Evolutionary conservation across 2,329 filamentous ascomycete species (phyloP).

Genomic region (Stemphylium lycopersici): DNA sequence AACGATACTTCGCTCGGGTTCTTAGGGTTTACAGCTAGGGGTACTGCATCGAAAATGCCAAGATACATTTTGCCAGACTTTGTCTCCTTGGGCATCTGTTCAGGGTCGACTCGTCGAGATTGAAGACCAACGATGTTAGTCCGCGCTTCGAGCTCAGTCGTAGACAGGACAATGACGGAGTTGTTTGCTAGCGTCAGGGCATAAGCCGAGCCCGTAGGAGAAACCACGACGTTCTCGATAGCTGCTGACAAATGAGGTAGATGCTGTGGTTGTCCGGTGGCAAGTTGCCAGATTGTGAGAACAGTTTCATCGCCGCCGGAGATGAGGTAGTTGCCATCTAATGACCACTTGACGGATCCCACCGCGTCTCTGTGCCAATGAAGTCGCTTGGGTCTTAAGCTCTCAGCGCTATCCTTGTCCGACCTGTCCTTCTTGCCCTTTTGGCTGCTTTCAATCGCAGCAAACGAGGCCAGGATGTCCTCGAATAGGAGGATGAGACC

Average conservation of each 20-base stretch:
- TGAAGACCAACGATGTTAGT: conserved; percentile 86
- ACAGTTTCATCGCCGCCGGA: conserved; percentile 91
- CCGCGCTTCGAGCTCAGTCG: conserved; percentile 83
- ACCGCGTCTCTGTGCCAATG: conserved; percentile 94
- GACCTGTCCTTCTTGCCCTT: conserved; percentile 32
- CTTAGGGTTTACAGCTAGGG: conserved; percentile 51
- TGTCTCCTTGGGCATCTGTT: conserved; percentile 33
- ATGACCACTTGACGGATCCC: conserved; percentile 86
- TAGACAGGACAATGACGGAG: conserved; percentile 87
- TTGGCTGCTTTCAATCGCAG: conserved; percentile 50
- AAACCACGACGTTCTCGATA: conserved; percentile 85
- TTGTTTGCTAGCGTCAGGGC: conserved; percentile 89
- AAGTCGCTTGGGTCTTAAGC: conserved; percentile 66
- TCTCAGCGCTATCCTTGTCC: conserved; percentile 41
- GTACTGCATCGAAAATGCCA: conserved; percentile 34
- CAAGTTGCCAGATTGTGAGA: conserved; percentile 90
- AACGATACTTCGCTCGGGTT: conserved; percentile 52
- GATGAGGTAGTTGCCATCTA: conserved; percentile 91
- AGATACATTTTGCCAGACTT: conserved; percentile 24
- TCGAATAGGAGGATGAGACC: conserved; percentile 84
- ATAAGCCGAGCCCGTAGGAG: conserved; percentile 79
- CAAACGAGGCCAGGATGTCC: conserved; percentile 68
- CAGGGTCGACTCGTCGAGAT: conserved; percentile 43
- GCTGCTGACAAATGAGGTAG: conserved; percentile 88
- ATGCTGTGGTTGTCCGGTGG: conserved; percentile 80